phyloP scores from a whole-genome alignment of 2,329 filamentous ascomycete genomes.

The Verticillium dahliae region DNA sequence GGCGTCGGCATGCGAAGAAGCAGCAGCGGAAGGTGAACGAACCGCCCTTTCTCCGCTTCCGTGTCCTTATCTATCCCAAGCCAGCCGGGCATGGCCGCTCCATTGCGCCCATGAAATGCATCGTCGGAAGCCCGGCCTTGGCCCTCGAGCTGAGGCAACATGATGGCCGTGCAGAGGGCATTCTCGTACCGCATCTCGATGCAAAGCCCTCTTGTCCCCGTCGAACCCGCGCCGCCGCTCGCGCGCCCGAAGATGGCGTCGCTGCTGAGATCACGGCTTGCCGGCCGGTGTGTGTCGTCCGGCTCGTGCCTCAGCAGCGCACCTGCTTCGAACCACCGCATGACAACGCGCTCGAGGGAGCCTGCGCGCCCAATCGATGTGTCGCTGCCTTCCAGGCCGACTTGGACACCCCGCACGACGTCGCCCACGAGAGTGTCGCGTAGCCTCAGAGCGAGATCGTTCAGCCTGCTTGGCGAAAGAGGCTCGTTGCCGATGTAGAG shows the following conservation, averaged over 20 bases:
- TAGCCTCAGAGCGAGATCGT: slow-evolving; percentile 37
- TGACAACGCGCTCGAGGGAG: slow-evolving; percentile 37
- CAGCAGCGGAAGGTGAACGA: slow-evolving; percentile 44
- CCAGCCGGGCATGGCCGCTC: neutral
- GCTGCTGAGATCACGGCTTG: neutral
- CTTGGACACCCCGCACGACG: slow-evolving; percentile 53
- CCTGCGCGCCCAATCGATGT: slow-evolving; percentile 30
- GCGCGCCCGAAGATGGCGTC: slow-evolving; percentile 2
- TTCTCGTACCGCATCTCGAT: slow-evolving; percentile 48
- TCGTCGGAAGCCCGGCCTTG: neutral
- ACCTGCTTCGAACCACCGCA: slow-evolving; percentile 36
- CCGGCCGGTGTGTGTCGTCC: neutral
- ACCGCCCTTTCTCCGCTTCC: slow-evolving; percentile 19
- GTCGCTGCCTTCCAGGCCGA: slow-evolving; percentile 38
- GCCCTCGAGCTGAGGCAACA: slow-evolving; percentile 31
- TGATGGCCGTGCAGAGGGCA: slow-evolving; percentile 40
- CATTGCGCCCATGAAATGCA: neutral
- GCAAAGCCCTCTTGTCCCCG: slow-evolving; percentile 26
- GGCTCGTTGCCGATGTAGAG: slow-evolving; percentile 37
- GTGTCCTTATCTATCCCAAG: neutral
- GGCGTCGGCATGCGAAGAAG: slow-evolving; percentile 49
- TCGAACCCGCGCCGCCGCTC: neutral
- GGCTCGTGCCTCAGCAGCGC: slow-evolving; percentile 22
- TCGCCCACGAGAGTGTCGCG: slow-evolving; percentile 52
- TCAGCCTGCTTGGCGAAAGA: slow-evolving; percentile 31